Conservation (phyloP, 257 asterid genomes). For the Solanum pimpinellifolium region DNA sequence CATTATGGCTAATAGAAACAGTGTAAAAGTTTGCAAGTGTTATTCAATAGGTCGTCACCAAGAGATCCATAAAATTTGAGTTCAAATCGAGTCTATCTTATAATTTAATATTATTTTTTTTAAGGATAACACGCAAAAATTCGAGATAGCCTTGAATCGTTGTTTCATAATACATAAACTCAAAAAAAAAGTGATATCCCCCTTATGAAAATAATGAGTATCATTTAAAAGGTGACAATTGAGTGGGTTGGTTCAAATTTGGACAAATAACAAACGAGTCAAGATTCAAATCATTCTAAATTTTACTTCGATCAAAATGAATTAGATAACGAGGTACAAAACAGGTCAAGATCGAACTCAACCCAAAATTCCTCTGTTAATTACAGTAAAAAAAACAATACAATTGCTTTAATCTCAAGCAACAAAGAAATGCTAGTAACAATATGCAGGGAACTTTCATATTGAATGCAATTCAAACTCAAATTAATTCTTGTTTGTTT, state of each 20-base stretch:
- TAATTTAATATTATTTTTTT: too few species aligned
- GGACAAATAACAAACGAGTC: background rate
- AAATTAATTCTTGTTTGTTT: too few species aligned
- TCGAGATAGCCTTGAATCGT: background rate
- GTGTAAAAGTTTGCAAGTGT: background rate
- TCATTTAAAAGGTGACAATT: background rate
- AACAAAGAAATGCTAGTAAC: background rate
- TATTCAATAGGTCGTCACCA: background rate
- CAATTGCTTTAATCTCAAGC: background rate
- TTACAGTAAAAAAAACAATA: constrained; percentile 2
- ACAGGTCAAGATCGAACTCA: background rate
- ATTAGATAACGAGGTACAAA: background rate
- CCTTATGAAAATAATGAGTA: background rate
- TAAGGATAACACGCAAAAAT: background rate
- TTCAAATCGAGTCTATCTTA: background rate
- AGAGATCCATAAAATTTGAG: background rate
- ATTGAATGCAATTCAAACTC: background rate
- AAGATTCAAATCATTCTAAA: background rate
- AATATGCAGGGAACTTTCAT: background rate
- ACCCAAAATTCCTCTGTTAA: background rate
- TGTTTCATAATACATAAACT: background rate
- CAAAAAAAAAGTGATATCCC: background rate
- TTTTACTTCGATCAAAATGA: background rate
- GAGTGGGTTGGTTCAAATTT: background rate
- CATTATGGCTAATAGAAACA: background rate